These are phyloP conservation scores for Coemansia asiatica DNA, from an alignment of 192 early-diverging fungal genomes.

Conservation along the genomic window DNA sequence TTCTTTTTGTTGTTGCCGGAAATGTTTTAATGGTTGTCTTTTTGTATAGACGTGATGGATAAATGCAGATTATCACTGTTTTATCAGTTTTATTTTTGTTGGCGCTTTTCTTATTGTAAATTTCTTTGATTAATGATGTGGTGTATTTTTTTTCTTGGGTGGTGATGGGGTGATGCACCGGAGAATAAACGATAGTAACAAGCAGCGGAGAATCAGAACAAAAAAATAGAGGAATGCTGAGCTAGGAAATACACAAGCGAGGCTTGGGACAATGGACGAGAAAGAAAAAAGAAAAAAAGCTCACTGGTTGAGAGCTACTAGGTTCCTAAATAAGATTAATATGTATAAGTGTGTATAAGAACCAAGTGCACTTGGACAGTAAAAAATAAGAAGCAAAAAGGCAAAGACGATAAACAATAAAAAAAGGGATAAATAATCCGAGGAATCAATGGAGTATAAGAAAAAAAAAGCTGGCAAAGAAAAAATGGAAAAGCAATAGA, in stretches of 20 bases:
- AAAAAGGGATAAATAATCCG: background rate
- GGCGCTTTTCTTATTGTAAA: background rate
- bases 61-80: background rate
- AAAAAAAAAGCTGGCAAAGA: background rate
- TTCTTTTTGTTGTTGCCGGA: constrained; percentile 1
- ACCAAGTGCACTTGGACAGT: background rate
- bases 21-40: too few relatives aligned
- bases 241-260: background rate
- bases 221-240: background rate
- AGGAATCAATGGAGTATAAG: background rate
- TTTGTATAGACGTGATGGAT: background rate
- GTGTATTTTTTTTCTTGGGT: background rate
- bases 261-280: background rate
- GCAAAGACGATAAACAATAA: background rate
- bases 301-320: background rate
- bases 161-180: background rate
- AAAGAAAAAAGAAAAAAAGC: background rate
- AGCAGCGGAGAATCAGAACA: background rate
- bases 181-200: background rate
- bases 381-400: background rate
- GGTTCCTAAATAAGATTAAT: background rate
- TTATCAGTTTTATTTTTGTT: background rate
- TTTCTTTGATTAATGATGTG: constrained; percentile 1
- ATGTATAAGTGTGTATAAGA: background rate
- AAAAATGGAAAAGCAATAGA: background rate